These are phyloP conservation scores for Apiospora hydei DNA, from an alignment of 2,329 filamentous ascomycete species.

Conservation along the genomic window DNA sequence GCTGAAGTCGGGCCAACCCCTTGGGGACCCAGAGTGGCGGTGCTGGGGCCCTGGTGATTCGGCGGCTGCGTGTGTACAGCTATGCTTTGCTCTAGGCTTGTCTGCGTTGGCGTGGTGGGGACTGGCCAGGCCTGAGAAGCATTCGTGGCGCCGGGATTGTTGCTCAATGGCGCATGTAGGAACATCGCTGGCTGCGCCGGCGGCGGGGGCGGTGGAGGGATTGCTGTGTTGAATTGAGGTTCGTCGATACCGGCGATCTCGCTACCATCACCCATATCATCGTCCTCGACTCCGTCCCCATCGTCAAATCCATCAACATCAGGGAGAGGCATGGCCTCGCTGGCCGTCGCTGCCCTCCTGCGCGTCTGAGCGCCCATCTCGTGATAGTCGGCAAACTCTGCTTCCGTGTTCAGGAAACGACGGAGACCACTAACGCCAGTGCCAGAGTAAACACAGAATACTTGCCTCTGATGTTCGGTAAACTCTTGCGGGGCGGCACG, in stretches of 20 bases:
- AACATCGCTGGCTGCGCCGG: constrained; percentile 25
- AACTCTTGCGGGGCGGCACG: constrained; percentile 91
- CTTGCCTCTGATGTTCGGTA: constrained; percentile 90
- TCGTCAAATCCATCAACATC: constrained; percentile 42
- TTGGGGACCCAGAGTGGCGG: constrained; percentile 5
- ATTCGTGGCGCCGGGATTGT: background rate
- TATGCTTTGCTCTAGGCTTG: constrained; percentile 22
- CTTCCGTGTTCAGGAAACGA: constrained; percentile 72
- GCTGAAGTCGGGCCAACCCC: background rate
- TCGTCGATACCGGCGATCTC: constrained; percentile 40
- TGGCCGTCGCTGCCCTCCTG: constrained; percentile 23
- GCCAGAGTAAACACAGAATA: constrained; percentile 98
- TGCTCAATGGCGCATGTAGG: constrained; percentile 10
- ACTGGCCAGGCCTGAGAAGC: constrained; percentile 11
- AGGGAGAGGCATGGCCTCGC: constrained; percentile 26
- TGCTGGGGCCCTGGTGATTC: constrained; percentile 24
- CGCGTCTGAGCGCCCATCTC: constrained; percentile 28
- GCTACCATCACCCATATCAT: constrained; percentile 45
- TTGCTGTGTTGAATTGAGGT: constrained; percentile 26
- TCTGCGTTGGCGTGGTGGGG: constrained; percentile 24
- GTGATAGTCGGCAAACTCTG: constrained; percentile 52
- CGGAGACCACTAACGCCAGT: constrained; percentile 80
- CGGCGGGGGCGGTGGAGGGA: constrained; percentile 33
- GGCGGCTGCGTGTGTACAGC: background rate
- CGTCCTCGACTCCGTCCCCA: constrained; percentile 41